phyloP scores from a whole-genome alignment of 2,329 filamentous ascomycete species.

The Ophiostoma perfectum region DNA sequence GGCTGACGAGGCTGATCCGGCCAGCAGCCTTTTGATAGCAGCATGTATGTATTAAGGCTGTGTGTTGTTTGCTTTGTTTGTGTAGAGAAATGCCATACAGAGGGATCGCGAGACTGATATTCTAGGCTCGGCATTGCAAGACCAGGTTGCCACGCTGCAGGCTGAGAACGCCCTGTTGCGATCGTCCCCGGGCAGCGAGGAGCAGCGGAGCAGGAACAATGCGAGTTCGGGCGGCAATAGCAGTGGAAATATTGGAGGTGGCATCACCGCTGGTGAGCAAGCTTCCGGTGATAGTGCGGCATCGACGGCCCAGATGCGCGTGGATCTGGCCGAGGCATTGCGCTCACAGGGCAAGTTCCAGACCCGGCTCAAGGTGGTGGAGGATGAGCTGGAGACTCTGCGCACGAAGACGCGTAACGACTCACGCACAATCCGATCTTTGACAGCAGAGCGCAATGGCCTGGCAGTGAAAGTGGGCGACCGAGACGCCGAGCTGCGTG shows the following conservation, averaged over 20 bases:
- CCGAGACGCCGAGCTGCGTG: slow-evolving; percentile 75
- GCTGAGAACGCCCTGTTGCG: slow-evolving; percentile 43
- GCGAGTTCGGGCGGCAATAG: slow-evolving; percentile 14
- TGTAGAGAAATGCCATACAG: no score
- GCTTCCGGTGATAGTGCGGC: background rate
- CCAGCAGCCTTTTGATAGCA: slow-evolving; percentile 64
- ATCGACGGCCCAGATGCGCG: slow-evolving; percentile 46
- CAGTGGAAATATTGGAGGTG: slow-evolving; percentile 30
- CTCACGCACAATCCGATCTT: slow-evolving; percentile 51
- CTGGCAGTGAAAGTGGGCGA: slow-evolving; percentile 67
- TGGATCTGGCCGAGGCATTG: slow-evolving; percentile 71
- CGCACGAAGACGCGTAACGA: slow-evolving; percentile 57
- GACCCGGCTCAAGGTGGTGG: slow-evolving; percentile 55
- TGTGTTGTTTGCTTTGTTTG: background rate
- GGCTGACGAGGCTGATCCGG: slow-evolving; percentile 60
- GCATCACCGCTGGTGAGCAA: slow-evolving; percentile 15
- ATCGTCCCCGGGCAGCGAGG: slow-evolving; percentile 16
- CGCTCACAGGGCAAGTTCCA: slow-evolving; percentile 66
- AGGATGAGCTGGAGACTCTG: slow-evolving; percentile 56
- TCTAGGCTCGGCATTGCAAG: slow-evolving; percentile 60
- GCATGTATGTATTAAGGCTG: slow-evolving; percentile 56
- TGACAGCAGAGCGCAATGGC: slow-evolving; percentile 57
- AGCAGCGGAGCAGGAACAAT: background rate
- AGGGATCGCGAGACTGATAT: background rate
- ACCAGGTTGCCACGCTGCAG: slow-evolving; percentile 60